phyloP scores from a whole-genome alignment of 2,329 filamentous ascomycete genomes.

The Ophiosphaerella narmari region DNA sequence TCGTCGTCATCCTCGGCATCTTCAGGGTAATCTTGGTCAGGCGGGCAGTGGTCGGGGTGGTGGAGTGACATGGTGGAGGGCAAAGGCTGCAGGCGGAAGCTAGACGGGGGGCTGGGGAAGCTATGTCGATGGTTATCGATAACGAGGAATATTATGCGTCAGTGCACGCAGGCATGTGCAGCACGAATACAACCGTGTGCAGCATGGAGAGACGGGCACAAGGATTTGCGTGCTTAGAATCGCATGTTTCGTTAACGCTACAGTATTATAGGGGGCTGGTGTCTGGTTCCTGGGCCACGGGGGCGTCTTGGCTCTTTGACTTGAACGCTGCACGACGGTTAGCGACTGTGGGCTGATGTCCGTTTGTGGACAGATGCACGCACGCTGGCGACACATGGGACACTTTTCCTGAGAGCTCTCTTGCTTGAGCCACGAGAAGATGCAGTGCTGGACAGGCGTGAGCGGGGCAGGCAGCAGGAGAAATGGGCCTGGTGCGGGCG shows the following conservation, averaged over 20 bases:
- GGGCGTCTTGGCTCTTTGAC: slow-evolving; percentile 43
- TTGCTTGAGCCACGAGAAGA: slow-evolving; percentile 93
- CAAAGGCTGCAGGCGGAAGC: slow-evolving; percentile 19
- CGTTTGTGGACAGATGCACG: slow-evolving; percentile 25
- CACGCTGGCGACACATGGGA: slow-evolving; percentile 97
- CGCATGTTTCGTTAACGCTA: too few relatives aligned
- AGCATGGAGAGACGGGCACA: not conserved
- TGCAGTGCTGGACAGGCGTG: slow-evolving; percentile 73
- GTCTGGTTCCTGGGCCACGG: slow-evolving; percentile 19
- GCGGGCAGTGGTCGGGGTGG: slow-evolving; percentile 19
- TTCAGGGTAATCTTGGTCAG: slow-evolving; percentile 23
- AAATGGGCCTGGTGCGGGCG: not conserved
- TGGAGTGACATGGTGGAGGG: slow-evolving; percentile 26
- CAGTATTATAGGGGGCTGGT: slow-evolving; percentile 21
- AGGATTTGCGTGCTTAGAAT: too few relatives aligned
- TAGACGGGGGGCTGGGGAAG: slow-evolving; percentile 28
- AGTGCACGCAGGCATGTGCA: slow-evolving; percentile 25
- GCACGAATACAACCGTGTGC: not conserved
- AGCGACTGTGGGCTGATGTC: slow-evolving; percentile 5
- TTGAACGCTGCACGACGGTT: slow-evolving; percentile 41
- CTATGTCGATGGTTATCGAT: slow-evolving; percentile 25
- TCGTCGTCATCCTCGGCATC: slow-evolving; percentile 34
- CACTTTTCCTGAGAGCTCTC: slow-evolving; percentile 92
- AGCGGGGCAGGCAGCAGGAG: slow-evolving; percentile 4
- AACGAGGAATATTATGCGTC: slow-evolving; percentile 12